phyloP scores from a whole-genome alignment of 176 grass and related monocot genomes.

The Zizania latifolia region DNA sequence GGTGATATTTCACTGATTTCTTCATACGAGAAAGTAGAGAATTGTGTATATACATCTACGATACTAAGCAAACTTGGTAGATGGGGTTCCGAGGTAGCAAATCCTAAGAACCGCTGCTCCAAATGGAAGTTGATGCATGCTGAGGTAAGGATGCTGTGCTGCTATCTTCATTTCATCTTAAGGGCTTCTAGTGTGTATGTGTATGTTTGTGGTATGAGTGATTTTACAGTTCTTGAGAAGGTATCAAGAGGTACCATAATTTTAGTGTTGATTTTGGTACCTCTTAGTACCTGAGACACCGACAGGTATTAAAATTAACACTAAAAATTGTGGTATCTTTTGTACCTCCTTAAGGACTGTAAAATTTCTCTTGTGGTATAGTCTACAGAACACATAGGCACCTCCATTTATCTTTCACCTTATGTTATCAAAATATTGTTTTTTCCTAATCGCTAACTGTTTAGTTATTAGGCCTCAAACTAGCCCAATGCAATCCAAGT shows the following conservation, averaged over 20 bases:
- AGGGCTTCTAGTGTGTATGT: not conserved
- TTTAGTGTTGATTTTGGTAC: too few relatives aligned
- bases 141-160: constrained; percentile 49
- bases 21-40: constrained; percentile 94
- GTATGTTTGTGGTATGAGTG: too few relatives aligned
- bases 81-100: constrained; percentile 41
- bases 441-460: not conserved
- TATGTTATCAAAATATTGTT: not conserved
- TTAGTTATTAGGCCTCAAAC: not conserved
- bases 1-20: constrained; percentile 78
- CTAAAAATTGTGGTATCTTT: too few relatives aligned
- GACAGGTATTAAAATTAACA: too few relatives aligned
- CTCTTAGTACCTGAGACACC: too few relatives aligned
- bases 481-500: not conserved
- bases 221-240: too few relatives aligned
- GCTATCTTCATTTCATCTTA: not conserved
- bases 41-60: constrained; percentile 94
- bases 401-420: not conserved
- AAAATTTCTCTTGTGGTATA: too few relatives aligned
- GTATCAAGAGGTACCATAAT: too few relatives aligned
- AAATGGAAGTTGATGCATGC: constrained; percentile 72
- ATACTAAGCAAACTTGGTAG: constrained; percentile 54
- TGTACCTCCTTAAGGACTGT: too few relatives aligned
- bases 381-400: not conserved
- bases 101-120: constrained; percentile 34